Conservation (phyloP, 805 yeast species). For the Starmerella tilneyi region DNA sequence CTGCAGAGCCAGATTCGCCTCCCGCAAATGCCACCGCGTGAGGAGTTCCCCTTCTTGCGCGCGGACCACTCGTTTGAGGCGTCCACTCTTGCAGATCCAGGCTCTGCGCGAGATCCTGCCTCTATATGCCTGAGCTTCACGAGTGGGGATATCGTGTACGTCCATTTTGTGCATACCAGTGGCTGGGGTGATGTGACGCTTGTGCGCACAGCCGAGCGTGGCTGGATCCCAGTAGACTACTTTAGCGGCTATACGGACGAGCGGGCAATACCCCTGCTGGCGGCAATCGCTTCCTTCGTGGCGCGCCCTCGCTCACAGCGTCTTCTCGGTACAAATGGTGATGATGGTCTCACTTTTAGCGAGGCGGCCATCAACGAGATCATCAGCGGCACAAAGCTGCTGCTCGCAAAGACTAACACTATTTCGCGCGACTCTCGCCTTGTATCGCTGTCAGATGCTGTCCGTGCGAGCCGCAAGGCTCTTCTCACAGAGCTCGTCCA, state of each 20-base stretch:
- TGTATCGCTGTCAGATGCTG: conserved; percentile 27
- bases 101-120: conserved; percentile 28
- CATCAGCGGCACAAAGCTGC: conserved; percentile 33
- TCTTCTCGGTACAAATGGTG: conserved; percentile 8
- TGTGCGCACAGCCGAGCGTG: conserved; percentile 31
- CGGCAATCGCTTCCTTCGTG: conserved; percentile 31
- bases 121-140: conserved; percentile 31
- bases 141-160: conserved; percentile 31
- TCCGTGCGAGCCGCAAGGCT: conserved; percentile 31
- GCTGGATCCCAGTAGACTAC: conserved; percentile 38
- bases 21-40: conserved; percentile 12
- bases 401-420: conserved; percentile 31
- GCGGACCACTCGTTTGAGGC: conserved; percentile 32
- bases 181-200: conserved; percentile 39
- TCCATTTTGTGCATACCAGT: conserved; percentile 34
- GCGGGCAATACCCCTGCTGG: conserved; percentile 32
- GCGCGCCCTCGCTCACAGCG: conserved; percentile 29
- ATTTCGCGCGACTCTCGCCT: conserved; percentile 30
- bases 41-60: conserved; percentile 30
- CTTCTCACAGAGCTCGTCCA: conserved; percentile 35
- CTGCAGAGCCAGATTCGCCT: conserved; percentile 2
- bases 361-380: conserved; percentile 33
- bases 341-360: conserved; percentile 26
- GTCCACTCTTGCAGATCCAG: conserved; percentile 21
- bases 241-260: conserved; percentile 33